A percentile compares a stretch with the other conserved stretches of the same genome.
phyloP scores from a whole-genome alignment of 805 yeast genomes.

The Zygoascus tannicola region DNA sequence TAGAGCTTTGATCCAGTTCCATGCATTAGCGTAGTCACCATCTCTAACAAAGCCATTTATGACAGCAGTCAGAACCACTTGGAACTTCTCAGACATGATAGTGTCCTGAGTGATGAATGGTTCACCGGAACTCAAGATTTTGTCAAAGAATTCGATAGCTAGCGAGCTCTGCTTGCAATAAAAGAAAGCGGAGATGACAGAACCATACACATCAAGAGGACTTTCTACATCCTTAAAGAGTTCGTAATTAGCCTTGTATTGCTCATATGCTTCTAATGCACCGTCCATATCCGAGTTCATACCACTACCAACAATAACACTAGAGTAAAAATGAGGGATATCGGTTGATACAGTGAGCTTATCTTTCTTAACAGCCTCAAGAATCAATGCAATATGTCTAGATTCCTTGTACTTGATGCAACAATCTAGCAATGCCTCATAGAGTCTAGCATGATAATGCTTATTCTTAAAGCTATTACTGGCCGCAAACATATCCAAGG shows the following conservation, averaged over 20 bases:
- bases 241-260: slow-evolving; percentile 14
- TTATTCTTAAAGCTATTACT: slow-evolving; percentile 18
- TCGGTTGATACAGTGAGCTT: background rate
- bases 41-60: slow-evolving; percentile 19
- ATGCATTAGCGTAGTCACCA: slow-evolving; percentile 20
- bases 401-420: background rate
- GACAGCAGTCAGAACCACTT: slow-evolving; percentile 7
- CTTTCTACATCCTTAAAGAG: background rate
- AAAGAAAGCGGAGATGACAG: slow-evolving; percentile 24
- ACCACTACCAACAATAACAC: slow-evolving; percentile 20
- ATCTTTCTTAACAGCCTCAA: background rate
- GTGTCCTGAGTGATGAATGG: background rate
- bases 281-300: slow-evolving; percentile 11
- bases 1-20: slow-evolving; percentile 23
- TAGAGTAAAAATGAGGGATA: background rate
- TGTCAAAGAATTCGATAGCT: slow-evolving; percentile 22
- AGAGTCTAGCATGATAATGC: slow-evolving; percentile 10
- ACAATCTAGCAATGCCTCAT: slow-evolving; percentile 1
- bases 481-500: slow-evolving; percentile 26
- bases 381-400: background rate
- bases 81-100: slow-evolving; percentile 2
- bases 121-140: slow-evolving; percentile 12
- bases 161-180: slow-evolving; percentile 16
- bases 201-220: slow-evolving; percentile 15
- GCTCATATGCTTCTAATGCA: slow-evolving; percentile 17